phyloP scores from a whole-genome alignment of 2,329 filamentous ascomycete species.

The Rosellinia necatrix region DNA sequence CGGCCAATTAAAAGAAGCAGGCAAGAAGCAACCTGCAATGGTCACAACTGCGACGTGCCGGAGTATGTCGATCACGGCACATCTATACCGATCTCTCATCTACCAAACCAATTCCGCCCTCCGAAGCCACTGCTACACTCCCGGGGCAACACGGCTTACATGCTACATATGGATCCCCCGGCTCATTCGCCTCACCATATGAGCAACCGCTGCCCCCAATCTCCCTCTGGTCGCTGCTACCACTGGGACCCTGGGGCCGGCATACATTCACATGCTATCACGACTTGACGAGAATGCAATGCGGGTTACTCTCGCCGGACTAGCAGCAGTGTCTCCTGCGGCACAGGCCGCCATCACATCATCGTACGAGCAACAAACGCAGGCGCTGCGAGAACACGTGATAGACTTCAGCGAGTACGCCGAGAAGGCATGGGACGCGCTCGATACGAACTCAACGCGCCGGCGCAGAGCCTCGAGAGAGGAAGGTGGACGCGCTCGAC shows the following conservation, averaged over 20 bases:
- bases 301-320: not conserved
- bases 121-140: no score
- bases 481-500: not conserved
- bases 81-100: no score
- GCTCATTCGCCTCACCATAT: not conserved
- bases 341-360: slow-evolving; percentile 1
- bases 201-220: not conserved
- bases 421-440: slow-evolving; percentile 8
- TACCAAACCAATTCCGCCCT: no score
- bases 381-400: not conserved
- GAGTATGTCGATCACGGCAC: not conserved
- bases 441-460: slow-evolving; percentile 4
- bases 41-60: not conserved
- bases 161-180: not conserved
- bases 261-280: slow-evolving; percentile 1
- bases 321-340: not conserved
- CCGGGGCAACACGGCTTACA: not conserved
- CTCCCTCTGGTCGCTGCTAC: not conserved
- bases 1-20: slow-evolving; percentile 2
- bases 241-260: not conserved
- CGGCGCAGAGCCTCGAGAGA: slow-evolving; percentile 3
- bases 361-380: not conserved
- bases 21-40: not conserved
- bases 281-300: slow-evolving; percentile 1
- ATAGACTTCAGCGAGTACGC: slow-evolving; percentile 8